A percentile compares a stretch with the other conserved stretches of the same genome.
These are phyloP conservation scores for Lipomyces spencermartinsiae DNA, from an alignment of 805 yeast genomes.

Conservation along the genomic window DNA sequence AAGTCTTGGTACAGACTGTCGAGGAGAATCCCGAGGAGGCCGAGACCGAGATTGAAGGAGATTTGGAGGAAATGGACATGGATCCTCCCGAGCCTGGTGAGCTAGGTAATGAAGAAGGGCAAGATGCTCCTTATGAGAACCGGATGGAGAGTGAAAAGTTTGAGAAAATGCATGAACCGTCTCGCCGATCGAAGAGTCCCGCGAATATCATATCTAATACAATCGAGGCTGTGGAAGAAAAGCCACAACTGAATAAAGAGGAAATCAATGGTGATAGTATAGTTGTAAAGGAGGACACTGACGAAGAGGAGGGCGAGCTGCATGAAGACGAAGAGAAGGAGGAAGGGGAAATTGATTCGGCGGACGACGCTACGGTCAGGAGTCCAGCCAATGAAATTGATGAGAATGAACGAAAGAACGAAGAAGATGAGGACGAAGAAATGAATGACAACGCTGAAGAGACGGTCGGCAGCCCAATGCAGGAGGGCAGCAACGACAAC, in stretches of 20 bases:
- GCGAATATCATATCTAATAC: not conserved
- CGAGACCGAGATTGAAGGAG: constrained; percentile 38
- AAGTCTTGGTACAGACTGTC: not conserved
- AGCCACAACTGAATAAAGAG: not conserved
- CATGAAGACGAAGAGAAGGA: constrained; percentile 20
- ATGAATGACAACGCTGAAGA: constrained; percentile 38
- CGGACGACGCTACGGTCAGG: constrained; percentile 11
- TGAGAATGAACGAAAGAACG: constrained; percentile 10
- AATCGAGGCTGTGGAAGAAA: not conserved
- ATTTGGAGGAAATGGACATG: constrained; percentile 22
- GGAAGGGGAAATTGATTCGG: constrained; percentile 28
- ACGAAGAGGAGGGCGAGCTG: constrained; percentile 7
- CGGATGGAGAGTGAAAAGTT: not conserved
- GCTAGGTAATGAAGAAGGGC: not conserved
- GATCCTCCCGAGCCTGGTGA: constrained; percentile 3
- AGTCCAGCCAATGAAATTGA: not conserved
- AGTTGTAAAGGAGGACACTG: not conserved
- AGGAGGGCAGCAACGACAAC: constrained; percentile 39
- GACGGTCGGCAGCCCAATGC: not conserved
- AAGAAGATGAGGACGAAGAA: constrained; percentile 27
- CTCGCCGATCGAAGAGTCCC: not conserved
- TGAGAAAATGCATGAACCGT: not conserved
- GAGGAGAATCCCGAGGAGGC: constrained; percentile 38
- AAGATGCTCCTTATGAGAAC: not conserved
- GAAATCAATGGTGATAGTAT: not conserved